Conservation (phyloP, 129 eudicot genomes). For the Scalesia atractyloides region DNA sequence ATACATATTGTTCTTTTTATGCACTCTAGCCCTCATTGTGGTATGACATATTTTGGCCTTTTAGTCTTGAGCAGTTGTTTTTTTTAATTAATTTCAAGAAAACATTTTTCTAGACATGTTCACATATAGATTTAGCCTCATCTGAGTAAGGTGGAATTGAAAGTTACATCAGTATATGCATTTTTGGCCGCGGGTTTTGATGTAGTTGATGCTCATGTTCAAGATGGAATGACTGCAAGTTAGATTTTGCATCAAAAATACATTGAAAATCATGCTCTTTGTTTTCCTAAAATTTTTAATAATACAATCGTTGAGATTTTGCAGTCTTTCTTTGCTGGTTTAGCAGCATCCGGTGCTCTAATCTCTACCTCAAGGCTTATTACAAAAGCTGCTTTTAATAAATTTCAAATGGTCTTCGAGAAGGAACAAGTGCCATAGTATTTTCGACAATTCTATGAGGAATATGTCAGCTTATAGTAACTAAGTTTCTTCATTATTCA, state of each 20-base stretch:
- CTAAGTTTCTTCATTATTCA: too few species aligned
- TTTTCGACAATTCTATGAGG: too few species aligned
- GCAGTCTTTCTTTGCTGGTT: conserved; percentile 64
- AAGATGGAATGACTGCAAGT: conserved; percentile 83
- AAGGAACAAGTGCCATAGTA: conserved; percentile 39
- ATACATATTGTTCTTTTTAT: conserved; percentile 46
- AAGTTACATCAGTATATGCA: conserved; percentile 51
- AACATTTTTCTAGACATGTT: neutral
- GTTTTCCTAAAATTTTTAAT: neutral
- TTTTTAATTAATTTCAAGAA: neutral
- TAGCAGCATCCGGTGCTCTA: conserved; percentile 68
- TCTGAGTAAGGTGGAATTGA: conserved; percentile 60
- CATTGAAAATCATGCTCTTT: neutral
- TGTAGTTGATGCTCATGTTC: conserved; percentile 68
- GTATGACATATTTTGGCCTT: conserved; percentile 31
- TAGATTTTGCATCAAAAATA: conserved; percentile 4
- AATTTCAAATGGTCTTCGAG: conserved; percentile 51
- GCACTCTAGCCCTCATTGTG: conserved; percentile 55
- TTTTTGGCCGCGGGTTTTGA: conserved; percentile 54
- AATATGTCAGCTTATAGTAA: too few species aligned
- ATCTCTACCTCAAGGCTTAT: conserved; percentile 56
- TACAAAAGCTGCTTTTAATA: conserved; percentile 66
- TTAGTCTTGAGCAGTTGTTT: neutral
- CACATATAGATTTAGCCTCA: conserved; percentile 57
- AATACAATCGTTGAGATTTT: neutral